A percentile compares a stretch with the other conserved stretches of the same genome.
phyloP scores from a whole-genome alignment of 2,329 filamentous ascomycete genomes.

The Ophiosphaerella herpotricha region DNA sequence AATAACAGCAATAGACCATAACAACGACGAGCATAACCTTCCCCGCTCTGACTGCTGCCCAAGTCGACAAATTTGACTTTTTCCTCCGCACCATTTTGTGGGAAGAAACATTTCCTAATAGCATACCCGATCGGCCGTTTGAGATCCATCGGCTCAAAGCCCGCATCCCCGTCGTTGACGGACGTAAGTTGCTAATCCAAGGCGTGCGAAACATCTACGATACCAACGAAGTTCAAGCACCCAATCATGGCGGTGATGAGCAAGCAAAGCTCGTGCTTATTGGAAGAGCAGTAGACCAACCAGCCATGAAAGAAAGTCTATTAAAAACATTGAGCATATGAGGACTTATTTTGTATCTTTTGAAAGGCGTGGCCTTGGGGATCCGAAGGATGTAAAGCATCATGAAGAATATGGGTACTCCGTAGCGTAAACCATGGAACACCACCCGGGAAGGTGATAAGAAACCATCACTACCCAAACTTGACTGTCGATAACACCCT shows the following conservation, averaged over 20 bases:
- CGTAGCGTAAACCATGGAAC: too few species aligned
- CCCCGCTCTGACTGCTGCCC: slow-evolving; percentile 60
- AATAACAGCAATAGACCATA: slow-evolving; percentile 67
- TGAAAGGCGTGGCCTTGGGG: too few species aligned
- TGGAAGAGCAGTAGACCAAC: slow-evolving; percentile 34
- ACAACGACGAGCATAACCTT: slow-evolving; percentile 77
- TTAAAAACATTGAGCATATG: slow-evolving; percentile 1
- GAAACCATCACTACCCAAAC: too few species aligned
- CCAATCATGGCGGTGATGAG: background rate
- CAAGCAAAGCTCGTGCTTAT: slow-evolving; percentile 41
- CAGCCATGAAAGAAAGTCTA: slow-evolving; percentile 16
- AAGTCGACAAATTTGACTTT: slow-evolving; percentile 70
- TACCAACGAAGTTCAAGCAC: slow-evolving; percentile 65
- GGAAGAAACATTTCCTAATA: slow-evolving; percentile 67
- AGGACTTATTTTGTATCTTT: background rate
- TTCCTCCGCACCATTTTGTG: slow-evolving; percentile 87
- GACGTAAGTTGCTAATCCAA: slow-evolving; percentile 77
- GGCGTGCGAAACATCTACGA: slow-evolving; percentile 95
- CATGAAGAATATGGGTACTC: background rate
- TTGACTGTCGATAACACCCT: too few species aligned
- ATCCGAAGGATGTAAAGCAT: too few species aligned
- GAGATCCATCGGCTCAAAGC: slow-evolving; percentile 92
- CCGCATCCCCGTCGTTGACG: slow-evolving; percentile 68
- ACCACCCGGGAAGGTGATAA: too few species aligned
- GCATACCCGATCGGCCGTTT: slow-evolving; percentile 51